Evolutionary conservation across 2,329 filamentous ascomycete genomes (phyloP).

Genomic region (Calonectria naviculata): DNA sequence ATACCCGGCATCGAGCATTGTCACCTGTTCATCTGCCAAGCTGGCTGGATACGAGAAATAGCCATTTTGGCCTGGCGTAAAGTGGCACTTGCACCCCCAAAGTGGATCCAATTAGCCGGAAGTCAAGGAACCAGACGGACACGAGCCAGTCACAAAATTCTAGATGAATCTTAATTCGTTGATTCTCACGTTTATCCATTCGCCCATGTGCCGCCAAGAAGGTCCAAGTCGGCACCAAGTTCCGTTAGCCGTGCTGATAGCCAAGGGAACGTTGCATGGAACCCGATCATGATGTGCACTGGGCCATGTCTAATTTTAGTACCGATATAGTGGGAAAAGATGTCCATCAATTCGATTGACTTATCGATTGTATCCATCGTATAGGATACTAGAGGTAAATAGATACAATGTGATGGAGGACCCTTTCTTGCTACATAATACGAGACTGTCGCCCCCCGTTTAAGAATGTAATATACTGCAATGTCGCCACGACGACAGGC

Average conservation of each 20-base stretch:
- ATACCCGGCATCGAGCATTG: background rate
- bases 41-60: background rate
- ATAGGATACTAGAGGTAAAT: too few species aligned
- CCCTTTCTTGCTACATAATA: too few species aligned
- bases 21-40: background rate
- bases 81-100: background rate
- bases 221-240: background rate
- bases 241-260: background rate
- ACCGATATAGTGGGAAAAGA: too few species aligned
- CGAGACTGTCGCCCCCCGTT: too few species aligned
- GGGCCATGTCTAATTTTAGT: background rate
- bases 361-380: too few species aligned
- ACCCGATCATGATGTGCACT: too few species aligned
- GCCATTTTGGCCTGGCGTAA: background rate
- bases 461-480: too few species aligned
- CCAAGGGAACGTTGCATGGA: background rate
- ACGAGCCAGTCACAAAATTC: background rate
- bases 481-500: too few species aligned
- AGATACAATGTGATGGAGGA: too few species aligned
- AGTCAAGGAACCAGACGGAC: background rate
- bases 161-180: background rate
- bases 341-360: too few species aligned
- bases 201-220: background rate
- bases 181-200: background rate
- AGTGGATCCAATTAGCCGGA: background rate